These are phyloP conservation scores for Teunomyces stri DNA, from an alignment of 805 yeast genomes.

Conservation along the genomic window DNA sequence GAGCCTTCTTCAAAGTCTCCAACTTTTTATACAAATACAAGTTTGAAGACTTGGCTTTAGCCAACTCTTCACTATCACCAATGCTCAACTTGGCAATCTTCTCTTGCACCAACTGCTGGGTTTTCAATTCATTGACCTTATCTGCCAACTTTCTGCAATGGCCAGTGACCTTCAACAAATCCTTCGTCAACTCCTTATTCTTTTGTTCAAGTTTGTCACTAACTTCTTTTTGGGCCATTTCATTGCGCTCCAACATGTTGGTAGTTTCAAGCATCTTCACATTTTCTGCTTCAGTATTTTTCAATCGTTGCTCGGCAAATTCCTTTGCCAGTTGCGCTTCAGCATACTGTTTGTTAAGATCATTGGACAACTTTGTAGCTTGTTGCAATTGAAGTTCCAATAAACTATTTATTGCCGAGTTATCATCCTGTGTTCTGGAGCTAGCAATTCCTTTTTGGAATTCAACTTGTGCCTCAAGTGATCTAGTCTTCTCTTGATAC, in stretches of 20 bases:
- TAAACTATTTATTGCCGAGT: conserved; percentile 20
- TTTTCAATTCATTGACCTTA: conserved; percentile 20
- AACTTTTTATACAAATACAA: conserved; percentile 8
- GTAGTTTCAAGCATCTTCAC: conserved; percentile 21
- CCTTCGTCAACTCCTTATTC: conserved; percentile 25
- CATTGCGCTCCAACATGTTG: conserved; percentile 2
- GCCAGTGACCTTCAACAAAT: conserved; percentile 26
- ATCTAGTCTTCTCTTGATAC: conserved; percentile 28
- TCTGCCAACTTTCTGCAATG: conserved; percentile 30
- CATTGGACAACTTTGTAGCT: conserved; percentile 24
- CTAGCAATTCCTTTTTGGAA: conserved; percentile 1
- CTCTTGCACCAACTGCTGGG: conserved; percentile 8
- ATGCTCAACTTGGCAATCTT: conserved; percentile 10
- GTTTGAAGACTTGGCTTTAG: conserved; percentile 8
- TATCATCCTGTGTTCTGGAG: background rate
- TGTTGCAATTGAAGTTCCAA: conserved; percentile 35
- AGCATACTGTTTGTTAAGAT: conserved; percentile 16
- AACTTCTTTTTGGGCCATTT: conserved; percentile 14
- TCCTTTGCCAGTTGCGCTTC: conserved; percentile 20
- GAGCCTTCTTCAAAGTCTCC: conserved; percentile 12
- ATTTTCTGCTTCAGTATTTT: conserved; percentile 21
- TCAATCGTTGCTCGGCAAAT: conserved; percentile 15
- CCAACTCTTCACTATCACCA: conserved; percentile 14
- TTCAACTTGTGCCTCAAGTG: conserved; percentile 12
- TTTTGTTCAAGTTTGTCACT: conserved; percentile 29